These are phyloP conservation scores for Aegilops umbellulata DNA, from an alignment of 176 grass and related monocot species.

Conservation along the genomic window DNA sequence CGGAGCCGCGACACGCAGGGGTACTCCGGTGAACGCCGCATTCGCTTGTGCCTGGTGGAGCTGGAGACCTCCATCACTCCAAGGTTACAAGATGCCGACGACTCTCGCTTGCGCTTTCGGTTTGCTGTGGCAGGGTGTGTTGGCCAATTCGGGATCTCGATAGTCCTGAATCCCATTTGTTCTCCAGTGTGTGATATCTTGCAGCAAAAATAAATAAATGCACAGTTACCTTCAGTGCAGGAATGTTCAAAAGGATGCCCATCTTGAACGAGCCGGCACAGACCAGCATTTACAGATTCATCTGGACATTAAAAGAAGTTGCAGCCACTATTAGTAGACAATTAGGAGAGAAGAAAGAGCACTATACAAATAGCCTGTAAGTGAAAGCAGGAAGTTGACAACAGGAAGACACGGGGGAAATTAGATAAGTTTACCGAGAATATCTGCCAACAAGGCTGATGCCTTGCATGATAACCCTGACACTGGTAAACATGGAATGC, in stretches of 20 bases:
- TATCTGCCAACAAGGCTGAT: background rate
- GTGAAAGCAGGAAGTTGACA: background rate
- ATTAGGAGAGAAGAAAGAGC: background rate
- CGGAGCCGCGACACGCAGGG: conserved; percentile 24
- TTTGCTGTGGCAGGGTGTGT: background rate
- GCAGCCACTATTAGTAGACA: background rate
- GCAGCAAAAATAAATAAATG: background rate
- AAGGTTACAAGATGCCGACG: background rate
- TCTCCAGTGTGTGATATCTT: background rate
- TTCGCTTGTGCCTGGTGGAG: background rate
- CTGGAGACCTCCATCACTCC: background rate
- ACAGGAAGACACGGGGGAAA: background rate
- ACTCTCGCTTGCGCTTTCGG: background rate
- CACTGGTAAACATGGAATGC: background rate
- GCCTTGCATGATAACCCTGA: background rate
- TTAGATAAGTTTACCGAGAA: background rate
- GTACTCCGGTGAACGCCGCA: conserved; percentile 7
- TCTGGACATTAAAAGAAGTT: background rate
- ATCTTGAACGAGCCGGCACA: background rate
- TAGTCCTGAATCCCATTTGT: background rate
- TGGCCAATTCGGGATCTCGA: background rate
- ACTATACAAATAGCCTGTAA: background rate
- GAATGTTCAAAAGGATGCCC: background rate
- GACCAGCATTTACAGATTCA: background rate
- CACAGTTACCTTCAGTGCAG: background rate